Base-by-base conservation (phyloP, 2,329 filamentous ascomycete species). In the Westerdykella sp. region DNA sequence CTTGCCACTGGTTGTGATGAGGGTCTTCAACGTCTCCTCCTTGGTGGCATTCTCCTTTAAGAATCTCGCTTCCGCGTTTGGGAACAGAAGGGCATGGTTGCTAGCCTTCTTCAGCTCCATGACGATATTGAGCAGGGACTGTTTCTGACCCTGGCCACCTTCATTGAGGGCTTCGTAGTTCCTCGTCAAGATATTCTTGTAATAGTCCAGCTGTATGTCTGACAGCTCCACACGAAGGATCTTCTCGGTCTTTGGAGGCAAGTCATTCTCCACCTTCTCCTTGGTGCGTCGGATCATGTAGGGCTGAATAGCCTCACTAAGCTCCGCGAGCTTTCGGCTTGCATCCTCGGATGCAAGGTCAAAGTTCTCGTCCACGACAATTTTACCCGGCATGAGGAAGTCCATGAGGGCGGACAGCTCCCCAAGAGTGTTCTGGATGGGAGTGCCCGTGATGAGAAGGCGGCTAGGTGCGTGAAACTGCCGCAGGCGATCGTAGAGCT, bases 81-180 rank as follows among this genome's bases (percentile, higher is more conserved):
- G 85, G 56, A 98, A 97, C 84, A 98, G 94, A 71, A 96, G 95
- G 1, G 93, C 91, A 62, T 98, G 93, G 60, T 98, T 98, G 71
- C 91, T 97, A 64, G 93, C 89, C 69, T 98, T 98, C 74, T 98
- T 98, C 59, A 98, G 69, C 67, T 98, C 93, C 93, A 98, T 98
- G 81, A 98, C 96, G 65, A 98, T 93, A 68, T 98, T 98, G 50
- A 98, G 73, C 12, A 98, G 72, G 0, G 91, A 97, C 54, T 95
- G 91, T 68, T 95, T 97, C 66, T 94, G 87, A 5, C 91, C 93
- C 47, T 81, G 87, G 36, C 84, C 83, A 37, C 89, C 91, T 60
- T 95, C 87, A 56, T 94, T 95, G 25, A 98, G 76, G 3, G 91
- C 93, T 23, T 89, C 83, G 59, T 98, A 98, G 63, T 98, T 98